Base-by-base conservation (phyloP, 306 rosid species). In the Styphnolobium japonicum region DNA sequence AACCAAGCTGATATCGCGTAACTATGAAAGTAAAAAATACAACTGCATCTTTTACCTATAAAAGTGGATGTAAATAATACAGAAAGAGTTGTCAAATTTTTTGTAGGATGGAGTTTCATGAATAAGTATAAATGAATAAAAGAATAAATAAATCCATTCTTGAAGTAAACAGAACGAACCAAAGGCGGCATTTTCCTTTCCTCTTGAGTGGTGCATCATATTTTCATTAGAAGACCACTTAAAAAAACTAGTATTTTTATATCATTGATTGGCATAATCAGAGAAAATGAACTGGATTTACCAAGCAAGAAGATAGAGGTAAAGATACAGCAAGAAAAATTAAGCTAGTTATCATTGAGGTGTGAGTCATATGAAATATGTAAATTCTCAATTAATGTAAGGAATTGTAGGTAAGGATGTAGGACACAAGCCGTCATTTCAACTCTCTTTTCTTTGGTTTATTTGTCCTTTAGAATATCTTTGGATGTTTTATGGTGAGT, bases 151-250 rank as follows among this genome's bases (percentile, higher is more conserved):
- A 31, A 46, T n/a, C 8, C 10, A 29, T 8, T 52, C 31, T 18
- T 33, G 7, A 22, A 51, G 33, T 7, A 51, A 18, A 29, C 61
- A 81, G 81, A 89, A 86, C 81, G 80, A 84, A 79, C 31, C 61
- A 53, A 8, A 3, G 31, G 5, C 21, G 5, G 6, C 61, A 53
- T 53, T 21, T 53, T 21, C 29, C 60, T 19, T 10, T 19, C 14
- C 29, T n/a, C n/a, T 51, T 6, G 22, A 53, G 60, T 16, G 23
- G 4, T 7, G 23, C 29, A 10, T 53, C 61, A 53, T 7, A 53
- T 21, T 21, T 19, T 53, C 61, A 18, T 21, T 53, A 1, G 10
- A 52, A 52, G 25, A 51, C 12, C 7, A 52, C 12, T 52, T 19
- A 52, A 4, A 52, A 52, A 52, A 52, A 52, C 58, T 18, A 52